Conservation (phyloP, 306 rosid genomes). For the Glycine tomentella region DNA sequence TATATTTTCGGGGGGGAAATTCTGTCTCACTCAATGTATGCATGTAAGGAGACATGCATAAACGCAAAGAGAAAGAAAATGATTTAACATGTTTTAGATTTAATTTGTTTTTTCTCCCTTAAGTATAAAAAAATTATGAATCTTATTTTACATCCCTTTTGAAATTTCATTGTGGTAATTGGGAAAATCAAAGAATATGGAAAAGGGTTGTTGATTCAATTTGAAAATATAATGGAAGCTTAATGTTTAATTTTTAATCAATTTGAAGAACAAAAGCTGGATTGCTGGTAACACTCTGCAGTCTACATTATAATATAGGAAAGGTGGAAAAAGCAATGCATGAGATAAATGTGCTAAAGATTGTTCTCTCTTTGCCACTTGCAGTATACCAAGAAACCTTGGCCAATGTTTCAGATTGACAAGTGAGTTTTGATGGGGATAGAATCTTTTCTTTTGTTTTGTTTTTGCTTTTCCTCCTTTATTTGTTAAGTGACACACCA, state of each 20-base stretch:
- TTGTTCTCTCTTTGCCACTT: conserved; percentile 53
- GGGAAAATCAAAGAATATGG: neutral
- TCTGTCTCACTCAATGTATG: conserved; percentile 51
- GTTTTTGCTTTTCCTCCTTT: conserved; percentile 40
- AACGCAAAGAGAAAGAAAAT: conserved; percentile 6
- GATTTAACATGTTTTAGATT: neutral
- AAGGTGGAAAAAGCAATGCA: conserved; percentile 49
- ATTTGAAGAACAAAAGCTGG: too few species aligned
- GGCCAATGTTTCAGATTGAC: conserved; percentile 53
- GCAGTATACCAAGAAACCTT: conserved; percentile 50
- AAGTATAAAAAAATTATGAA: neutral
- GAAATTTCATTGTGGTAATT: neutral
- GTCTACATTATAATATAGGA: neutral
- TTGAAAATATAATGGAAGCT: neutral
- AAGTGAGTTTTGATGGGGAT: conserved; percentile 51
- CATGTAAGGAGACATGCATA: conserved; percentile 48
- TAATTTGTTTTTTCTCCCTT: neutral
- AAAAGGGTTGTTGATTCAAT: too few species aligned
- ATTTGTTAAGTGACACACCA: conserved; percentile 36
- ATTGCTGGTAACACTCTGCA: too few species aligned
- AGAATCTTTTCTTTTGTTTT: conserved; percentile 13
- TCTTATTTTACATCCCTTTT: conserved; percentile 17
- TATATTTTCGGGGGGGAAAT: conserved; percentile 53
- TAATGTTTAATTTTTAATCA: too few species aligned
- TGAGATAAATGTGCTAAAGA: conserved; percentile 52